Percentiles rank a stretch among this genome's conserved stretches.
These are phyloP conservation scores for Thalassiosira mediterranea DNA, from an alignment of 352 stramenopile species.

Conservation along the genomic window DNA sequence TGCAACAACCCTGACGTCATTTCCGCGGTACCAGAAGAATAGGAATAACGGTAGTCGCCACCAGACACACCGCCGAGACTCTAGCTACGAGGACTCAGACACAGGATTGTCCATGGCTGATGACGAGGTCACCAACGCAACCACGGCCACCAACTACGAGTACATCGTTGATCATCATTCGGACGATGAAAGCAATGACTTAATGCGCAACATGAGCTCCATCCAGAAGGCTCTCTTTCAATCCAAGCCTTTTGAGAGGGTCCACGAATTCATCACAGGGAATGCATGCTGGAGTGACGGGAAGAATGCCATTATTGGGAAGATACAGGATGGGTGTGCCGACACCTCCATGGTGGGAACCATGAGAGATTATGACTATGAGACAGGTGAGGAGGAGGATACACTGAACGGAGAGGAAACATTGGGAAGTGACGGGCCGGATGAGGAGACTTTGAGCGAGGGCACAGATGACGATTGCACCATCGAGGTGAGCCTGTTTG, in stretches of 20 bases:
- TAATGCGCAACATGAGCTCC: neutral
- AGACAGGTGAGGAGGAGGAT: constrained; percentile 5
- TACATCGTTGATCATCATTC: neutral
- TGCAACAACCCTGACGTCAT: neutral
- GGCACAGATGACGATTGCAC: neutral
- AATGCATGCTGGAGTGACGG: constrained; percentile 9
- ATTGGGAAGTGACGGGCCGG: neutral
- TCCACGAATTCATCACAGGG: constrained; percentile 20
- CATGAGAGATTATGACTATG: neutral
- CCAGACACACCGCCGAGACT: neutral
- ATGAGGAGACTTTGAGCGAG: neutral
- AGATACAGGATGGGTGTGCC: neutral
- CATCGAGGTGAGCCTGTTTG: neutral
- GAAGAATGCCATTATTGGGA: neutral
- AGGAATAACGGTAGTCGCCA: neutral
- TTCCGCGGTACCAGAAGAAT: neutral
- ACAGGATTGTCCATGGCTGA: neutral
- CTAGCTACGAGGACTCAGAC: neutral
- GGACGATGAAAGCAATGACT: neutral
- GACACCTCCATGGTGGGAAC: neutral
- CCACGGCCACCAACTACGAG: neutral
- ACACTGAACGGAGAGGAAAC: neutral
- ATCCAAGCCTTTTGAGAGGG: constrained; percentile 4
- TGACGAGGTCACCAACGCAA: neutral
- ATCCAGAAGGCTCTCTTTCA: constrained; percentile 7